A percentile compares a stretch with the other conserved stretches of the same genome.
These are phyloP conservation scores for Acidiella bohemica DNA, from an alignment of 495 filamentous ascomycete genomes.

Conservation along the genomic window DNA sequence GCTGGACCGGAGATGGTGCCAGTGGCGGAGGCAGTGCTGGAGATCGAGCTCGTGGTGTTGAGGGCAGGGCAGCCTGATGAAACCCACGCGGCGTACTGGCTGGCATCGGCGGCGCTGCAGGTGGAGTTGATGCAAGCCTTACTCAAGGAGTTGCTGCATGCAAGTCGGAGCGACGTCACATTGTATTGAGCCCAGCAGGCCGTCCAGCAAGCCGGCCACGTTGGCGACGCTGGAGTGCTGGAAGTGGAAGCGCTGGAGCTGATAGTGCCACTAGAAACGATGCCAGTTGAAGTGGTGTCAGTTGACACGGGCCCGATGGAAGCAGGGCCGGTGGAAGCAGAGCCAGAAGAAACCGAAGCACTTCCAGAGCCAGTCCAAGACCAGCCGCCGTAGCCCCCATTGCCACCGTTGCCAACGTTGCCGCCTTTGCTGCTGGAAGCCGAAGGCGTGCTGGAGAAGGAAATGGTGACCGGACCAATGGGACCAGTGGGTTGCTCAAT, in stretches of 20 bases:
- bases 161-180: background rate
- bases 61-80: background rate
- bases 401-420: background rate
- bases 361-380: background rate
- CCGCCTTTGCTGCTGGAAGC: background rate
- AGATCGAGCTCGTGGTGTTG: background rate
- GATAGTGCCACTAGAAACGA: too few species aligned
- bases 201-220: background rate
- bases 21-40: background rate
- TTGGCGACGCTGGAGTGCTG: background rate
- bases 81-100: background rate
- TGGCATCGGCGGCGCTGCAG: too few species aligned
- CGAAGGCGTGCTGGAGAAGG: background rate
- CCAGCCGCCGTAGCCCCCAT: background rate
- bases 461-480: too few species aligned
- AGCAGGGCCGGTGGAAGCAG: background rate
- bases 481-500: too few species aligned
- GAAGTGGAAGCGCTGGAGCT: background rate
- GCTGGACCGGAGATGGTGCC: background rate
- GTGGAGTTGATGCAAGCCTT: conserved; percentile 1
- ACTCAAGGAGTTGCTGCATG: background rate
- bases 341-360: background rate
- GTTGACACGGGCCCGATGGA: background rate
- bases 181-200: background rate
- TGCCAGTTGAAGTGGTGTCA: background rate